These are phyloP conservation scores for Hysterangium stoloniferum DNA, from an alignment of 768 basidiomycete genomes.

Conservation along the genomic window DNA sequence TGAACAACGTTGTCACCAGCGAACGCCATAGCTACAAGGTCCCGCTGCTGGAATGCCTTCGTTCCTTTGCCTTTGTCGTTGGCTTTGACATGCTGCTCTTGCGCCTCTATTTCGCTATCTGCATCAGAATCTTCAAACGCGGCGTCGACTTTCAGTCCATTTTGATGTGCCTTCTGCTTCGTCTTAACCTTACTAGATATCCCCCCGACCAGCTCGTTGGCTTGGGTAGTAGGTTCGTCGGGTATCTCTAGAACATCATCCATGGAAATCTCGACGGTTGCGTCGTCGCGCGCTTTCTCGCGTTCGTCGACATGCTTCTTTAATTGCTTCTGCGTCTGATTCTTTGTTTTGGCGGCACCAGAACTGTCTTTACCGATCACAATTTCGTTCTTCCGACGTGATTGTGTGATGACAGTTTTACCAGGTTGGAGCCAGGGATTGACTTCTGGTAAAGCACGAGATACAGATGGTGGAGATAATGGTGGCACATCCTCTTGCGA, in stretches of 20 bases:
- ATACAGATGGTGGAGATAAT: background rate
- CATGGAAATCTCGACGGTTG: conserved; percentile 67
- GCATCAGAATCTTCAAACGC: conserved; percentile 37
- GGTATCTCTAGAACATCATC: conserved; percentile 36
- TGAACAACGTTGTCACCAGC: conserved; percentile 95
- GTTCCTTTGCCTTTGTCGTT: conserved; percentile 42
- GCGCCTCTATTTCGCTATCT: conserved; percentile 64
- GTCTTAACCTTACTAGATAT: conserved; percentile 14
- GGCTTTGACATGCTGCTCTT: conserved; percentile 40
- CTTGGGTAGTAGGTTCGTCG: conserved; percentile 11
- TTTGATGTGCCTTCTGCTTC: conserved; percentile 1
- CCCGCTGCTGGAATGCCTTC: conserved; percentile 80
- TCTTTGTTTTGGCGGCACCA: conserved; percentile 55
- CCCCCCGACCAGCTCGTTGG: conserved; percentile 19
- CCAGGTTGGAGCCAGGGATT: conserved; percentile 78
- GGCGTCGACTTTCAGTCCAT: conserved; percentile 25
- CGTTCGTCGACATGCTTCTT: conserved; percentile 50
- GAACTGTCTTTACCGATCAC: conserved; percentile 61
- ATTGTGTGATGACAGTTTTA: conserved; percentile 13
- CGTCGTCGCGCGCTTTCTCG: conserved; percentile 63
- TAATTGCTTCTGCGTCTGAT: conserved; percentile 61
- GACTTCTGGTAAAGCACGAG: conserved; percentile 12
- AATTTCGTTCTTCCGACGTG: conserved; percentile 54
- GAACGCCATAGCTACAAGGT: conserved; percentile 91
- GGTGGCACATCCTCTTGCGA: background rate